Conservation (phyloP, 768 basidiomycete genomes). For the Tylopilus sp. region DNA sequence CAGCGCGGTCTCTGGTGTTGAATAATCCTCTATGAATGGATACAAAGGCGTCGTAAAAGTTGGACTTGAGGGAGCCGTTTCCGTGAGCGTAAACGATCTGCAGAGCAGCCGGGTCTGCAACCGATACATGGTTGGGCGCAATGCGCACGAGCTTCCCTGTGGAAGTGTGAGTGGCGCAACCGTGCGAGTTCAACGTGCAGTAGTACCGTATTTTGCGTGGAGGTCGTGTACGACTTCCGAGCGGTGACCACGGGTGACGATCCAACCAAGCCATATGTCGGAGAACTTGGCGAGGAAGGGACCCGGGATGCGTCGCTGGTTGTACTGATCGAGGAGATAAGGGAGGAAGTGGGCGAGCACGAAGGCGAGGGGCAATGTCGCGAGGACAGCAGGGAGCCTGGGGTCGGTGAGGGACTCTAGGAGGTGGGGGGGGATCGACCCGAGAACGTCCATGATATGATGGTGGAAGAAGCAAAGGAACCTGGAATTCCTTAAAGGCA, state of each 20-base stretch:
- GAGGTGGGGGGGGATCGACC: conserved; percentile 7
- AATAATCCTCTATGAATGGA: conserved; percentile 71
- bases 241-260: conserved; percentile 65
- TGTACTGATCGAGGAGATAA: conserved; percentile 56
- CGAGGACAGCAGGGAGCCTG: conserved; percentile 7
- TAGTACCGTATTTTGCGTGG: conserved; percentile 70
- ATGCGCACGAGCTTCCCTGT: conserved; percentile 65
- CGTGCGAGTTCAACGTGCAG: background rate
- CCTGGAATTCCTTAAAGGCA: background rate
- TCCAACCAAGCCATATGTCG: conserved; percentile 68
- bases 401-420: background rate
- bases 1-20: conserved; percentile 71
- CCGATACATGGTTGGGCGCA: conserved; percentile 73
- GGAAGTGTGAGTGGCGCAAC: background rate
- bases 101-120: conserved; percentile 77
- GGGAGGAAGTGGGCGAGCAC: conserved; percentile 35
- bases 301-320: conserved; percentile 62
- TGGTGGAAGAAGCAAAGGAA: conserved; percentile 8
- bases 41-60: conserved; percentile 81
- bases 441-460: conserved; percentile 15
- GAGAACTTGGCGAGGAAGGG: conserved; percentile 70
- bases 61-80: conserved; percentile 75
- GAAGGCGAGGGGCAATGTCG: conserved; percentile 16
- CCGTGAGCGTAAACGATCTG: conserved; percentile 76
- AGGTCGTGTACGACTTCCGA: conserved; percentile 70